Evolutionary conservation across 495 filamentous ascomycete genomes (phyloP).

Genomic region (Neurospora cerealis): DNA sequence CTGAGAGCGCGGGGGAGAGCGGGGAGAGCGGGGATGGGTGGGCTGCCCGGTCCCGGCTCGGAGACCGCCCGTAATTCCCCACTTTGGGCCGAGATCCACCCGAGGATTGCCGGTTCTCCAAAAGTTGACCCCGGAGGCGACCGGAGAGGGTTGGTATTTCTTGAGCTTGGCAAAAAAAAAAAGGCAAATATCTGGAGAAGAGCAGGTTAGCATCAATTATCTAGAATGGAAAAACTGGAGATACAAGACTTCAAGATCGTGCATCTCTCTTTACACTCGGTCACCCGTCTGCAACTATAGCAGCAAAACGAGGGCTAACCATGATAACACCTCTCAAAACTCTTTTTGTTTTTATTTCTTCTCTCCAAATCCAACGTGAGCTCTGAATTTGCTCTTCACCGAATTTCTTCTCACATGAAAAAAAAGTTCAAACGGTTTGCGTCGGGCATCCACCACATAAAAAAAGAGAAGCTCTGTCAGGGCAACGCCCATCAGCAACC

Average conservation of each 20-base stretch:
- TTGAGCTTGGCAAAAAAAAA: background rate
- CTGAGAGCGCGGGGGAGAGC: background rate
- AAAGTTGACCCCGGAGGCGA: background rate
- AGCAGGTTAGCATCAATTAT: background rate
- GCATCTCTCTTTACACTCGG: background rate
- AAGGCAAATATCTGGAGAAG: background rate
- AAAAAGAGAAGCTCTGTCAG: background rate
- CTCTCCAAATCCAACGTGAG: background rate
- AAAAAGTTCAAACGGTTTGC: background rate
- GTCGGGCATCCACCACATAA: background rate
- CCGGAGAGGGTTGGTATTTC: background rate
- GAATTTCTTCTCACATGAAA: background rate
- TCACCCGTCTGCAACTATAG: background rate
- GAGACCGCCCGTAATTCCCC: background rate
- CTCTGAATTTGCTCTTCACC: background rate
- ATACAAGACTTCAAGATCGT: background rate
- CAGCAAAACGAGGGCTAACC: background rate
- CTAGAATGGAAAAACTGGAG: background rate
- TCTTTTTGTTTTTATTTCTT: background rate
- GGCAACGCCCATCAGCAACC: background rate
- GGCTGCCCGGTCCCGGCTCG: background rate
- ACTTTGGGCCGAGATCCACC: background rate
- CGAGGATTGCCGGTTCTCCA: background rate
- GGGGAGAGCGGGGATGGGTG: background rate
- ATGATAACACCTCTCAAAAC: background rate